phyloP scores from a whole-genome alignment of 495 filamentous ascomycete genomes.

The Talaromyces nanjingensis region DNA sequence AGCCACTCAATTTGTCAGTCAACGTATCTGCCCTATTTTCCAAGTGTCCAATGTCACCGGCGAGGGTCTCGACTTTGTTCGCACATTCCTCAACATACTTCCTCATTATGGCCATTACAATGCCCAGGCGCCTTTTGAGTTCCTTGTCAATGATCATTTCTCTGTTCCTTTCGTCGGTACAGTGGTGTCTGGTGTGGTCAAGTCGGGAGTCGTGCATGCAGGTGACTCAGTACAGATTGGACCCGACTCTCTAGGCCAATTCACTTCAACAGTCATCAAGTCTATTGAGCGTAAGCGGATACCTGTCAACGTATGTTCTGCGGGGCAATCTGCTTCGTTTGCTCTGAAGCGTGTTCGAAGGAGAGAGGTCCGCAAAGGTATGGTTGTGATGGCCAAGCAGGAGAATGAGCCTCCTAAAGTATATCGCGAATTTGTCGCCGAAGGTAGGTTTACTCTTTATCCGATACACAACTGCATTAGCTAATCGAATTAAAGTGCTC shows the following conservation, averaged over 20 bases:
- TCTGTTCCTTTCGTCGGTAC: conserved; percentile 98
- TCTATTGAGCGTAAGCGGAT: conserved; percentile 96
- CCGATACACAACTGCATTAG: neutral
- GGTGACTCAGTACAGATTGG: conserved; percentile 87
- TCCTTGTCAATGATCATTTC: conserved; percentile 95
- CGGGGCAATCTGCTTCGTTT: conserved; percentile 89
- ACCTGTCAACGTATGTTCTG: conserved; percentile 77
- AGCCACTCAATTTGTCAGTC: conserved; percentile 90
- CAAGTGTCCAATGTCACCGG: conserved; percentile 98
- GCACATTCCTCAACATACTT: conserved; percentile 90
- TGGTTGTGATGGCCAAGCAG: conserved; percentile 88
- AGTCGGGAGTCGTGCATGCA: conserved; percentile 73
- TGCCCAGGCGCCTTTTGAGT: conserved; percentile 81
- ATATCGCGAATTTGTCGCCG: conserved; percentile 86
- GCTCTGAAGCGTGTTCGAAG: conserved; percentile 77
- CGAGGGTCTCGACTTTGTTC: conserved; percentile 70
- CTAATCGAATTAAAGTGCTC: conserved; percentile 51
- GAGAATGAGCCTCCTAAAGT: conserved; percentile 71
- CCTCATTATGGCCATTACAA: conserved; percentile 95
- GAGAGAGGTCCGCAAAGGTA: conserved; percentile 95
- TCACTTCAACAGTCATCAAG: conserved; percentile 81
- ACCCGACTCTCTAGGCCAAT: conserved; percentile 86
- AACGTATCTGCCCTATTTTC: conserved; percentile 94
- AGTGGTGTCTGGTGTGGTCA: conserved; percentile 91
- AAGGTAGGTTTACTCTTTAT: conserved; percentile 45